These are phyloP conservation scores for Zymoseptoria brevis DNA, from an alignment of 2,329 filamentous ascomycete genomes.

Conservation along the genomic window DNA sequence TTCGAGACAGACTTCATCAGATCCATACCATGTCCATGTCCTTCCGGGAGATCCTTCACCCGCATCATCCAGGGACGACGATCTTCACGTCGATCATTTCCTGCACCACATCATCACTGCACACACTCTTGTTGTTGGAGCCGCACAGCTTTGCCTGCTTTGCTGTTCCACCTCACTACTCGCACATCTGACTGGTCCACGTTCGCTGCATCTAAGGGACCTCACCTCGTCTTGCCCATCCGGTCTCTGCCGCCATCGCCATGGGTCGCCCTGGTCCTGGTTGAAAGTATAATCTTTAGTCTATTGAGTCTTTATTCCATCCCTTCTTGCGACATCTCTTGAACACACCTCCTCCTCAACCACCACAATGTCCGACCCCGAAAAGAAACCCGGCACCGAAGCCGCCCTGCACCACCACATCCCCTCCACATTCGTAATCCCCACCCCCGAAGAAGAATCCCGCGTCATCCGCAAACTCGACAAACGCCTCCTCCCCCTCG, in stretches of 20 bases:
- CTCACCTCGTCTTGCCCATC: background rate
- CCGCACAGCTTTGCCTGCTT: background rate
- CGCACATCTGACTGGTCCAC: background rate
- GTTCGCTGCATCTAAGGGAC: background rate
- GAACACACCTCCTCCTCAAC: background rate
- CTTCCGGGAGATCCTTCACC: too few relatives aligned
- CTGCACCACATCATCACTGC: too few relatives aligned
- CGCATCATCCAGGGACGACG: too few relatives aligned
- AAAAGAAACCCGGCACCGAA: slow-evolving; percentile 7
- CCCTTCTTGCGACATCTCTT: background rate
- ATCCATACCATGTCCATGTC: too few relatives aligned
- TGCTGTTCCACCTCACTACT: background rate
- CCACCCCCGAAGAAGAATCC: slow-evolving; percentile 21
- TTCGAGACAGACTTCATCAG: too few relatives aligned
- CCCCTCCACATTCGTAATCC: slow-evolving; percentile 12
- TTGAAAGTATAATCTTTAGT: background rate
- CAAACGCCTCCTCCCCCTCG: slow-evolving; percentile 23
- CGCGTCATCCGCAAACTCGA: slow-evolving; percentile 29
- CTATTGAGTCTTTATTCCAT: background rate
- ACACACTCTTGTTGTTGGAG: too few relatives aligned
- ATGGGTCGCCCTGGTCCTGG: background rate
- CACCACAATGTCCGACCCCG: slow-evolving; percentile 4
- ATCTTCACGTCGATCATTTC: background rate
- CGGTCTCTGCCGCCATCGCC: background rate
- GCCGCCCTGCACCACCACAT: background rate